A percentile compares a stretch with the other conserved stretches of the same genome.
phyloP scores from a whole-genome alignment of 2,329 filamentous ascomycete species.

The Geosmithia morbida region DNA sequence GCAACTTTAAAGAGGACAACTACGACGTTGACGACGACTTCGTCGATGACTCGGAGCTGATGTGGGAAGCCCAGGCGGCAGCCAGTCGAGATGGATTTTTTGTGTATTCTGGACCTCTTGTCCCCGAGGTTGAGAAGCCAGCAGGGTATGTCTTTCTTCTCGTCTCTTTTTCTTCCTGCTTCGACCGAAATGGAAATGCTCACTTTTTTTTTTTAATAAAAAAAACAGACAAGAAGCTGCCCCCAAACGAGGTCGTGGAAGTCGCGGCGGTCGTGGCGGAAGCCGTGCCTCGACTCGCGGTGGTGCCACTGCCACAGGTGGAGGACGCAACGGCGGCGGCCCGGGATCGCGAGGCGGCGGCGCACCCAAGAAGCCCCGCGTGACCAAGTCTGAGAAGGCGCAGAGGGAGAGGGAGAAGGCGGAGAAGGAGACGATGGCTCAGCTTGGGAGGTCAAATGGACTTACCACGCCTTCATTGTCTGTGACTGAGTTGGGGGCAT shows the following conservation, averaged over 20 bases:
- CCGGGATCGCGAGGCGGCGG: conserved; percentile 64
- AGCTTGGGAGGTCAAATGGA: conserved; percentile 20
- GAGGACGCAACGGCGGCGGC: conserved; percentile 28
- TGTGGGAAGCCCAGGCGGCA: conserved; percentile 92
- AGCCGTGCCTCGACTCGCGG: conserved; percentile 48
- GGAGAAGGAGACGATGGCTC: conserved; percentile 45
- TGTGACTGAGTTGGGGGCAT: conserved; percentile 17
- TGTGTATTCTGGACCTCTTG: conserved; percentile 85
- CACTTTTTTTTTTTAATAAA: too few species aligned
- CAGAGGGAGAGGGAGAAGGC: conserved; percentile 70
- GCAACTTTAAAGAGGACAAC: conserved; percentile 67
- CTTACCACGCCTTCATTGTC: conserved; percentile 20
- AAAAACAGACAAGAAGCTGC: conserved; percentile 57
- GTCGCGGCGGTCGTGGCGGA: conserved; percentile 30
- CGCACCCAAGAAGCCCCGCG: conserved; percentile 65
- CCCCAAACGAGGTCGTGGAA: conserved; percentile 51
- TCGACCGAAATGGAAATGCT: conserved; percentile 10
- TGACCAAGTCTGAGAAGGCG: conserved; percentile 74
- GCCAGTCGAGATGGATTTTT: conserved; percentile 96
- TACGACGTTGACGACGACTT: conserved; percentile 76
- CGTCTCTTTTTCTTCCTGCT: background rate
- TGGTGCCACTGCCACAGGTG: conserved; percentile 14
- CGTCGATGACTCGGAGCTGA: conserved; percentile 83
- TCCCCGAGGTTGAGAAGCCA: conserved; percentile 72
- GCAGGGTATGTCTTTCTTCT: conserved; percentile 27